Evolutionary conservation across 2,329 filamentous ascomycete genomes (phyloP), one percentile per base, ranked within the genome.

Genomic region (Sarocladiaceae sp.): DNA sequence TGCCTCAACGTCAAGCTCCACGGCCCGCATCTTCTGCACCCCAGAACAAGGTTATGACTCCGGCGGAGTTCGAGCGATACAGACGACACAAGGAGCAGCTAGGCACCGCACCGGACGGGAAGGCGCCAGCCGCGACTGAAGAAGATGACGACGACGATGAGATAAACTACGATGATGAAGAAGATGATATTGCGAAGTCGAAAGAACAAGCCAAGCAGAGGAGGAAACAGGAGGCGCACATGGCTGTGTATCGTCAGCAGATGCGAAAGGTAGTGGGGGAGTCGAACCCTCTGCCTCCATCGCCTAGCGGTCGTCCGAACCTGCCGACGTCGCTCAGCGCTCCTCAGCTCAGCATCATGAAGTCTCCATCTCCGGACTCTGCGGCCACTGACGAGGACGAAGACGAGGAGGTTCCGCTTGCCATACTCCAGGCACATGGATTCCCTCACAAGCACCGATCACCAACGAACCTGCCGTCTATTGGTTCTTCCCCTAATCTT

Each of bases 211-310:
- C 83, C 15, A 85, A 82, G 59, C 87, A 93, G 60, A 75, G 89
- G 50, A 79, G 82, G 55, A 93, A 90, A 69, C 89, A 95, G 60
- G 88, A 95, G 63, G 89, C 89, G 11, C 88, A 93, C 60, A 83
- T 95, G 71, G 77, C 88, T 2, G 83, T 95, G 2, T 95, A 95
- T 62, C 80, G 89, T 47, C 89, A 95, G 61, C 86, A 93, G 64
- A 95, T 95, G 89, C 95, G 91, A 85, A 95, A 95, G 65, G 85
- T 93, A 23, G 94, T 88, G 1, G 89, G 89, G 39, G 87, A 91
- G 53, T 44, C 73, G 4, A 40, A 49, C 6, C 32, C 52, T 5
- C 19, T 48, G 7, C 42, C 49, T 11, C 47, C 72, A 12, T 57
- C 67, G 10, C 13, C 40, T 5, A 32, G 19, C 16, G 62, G 72